These are phyloP conservation scores for Globisporangium nunn DNA, from an alignment of 352 stramenopile species.

Conservation along the genomic window DNA sequence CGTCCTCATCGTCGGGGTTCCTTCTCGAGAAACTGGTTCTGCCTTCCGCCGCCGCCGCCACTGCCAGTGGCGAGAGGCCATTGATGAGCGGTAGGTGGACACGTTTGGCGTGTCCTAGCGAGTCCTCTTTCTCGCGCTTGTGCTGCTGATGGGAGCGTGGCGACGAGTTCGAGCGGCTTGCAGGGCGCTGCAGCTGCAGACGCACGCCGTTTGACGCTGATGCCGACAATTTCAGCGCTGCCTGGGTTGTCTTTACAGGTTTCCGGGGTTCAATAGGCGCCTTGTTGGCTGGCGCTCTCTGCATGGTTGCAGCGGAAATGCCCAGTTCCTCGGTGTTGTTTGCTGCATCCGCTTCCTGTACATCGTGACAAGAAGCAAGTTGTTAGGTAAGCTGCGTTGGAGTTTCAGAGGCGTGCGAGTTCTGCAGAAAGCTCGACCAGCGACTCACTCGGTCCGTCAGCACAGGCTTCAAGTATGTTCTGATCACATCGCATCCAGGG, in stretches of 20 bases:
- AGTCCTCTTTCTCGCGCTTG: not conserved
- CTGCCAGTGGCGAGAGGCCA: not conserved
- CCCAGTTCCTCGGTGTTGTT: not conserved
- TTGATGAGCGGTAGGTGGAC: slow-evolving; percentile 6
- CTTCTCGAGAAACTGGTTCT: slow-evolving; percentile 6
- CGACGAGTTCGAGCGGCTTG: slow-evolving; percentile 6
- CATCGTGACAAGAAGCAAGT: not conserved
- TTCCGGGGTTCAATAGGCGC: not conserved
- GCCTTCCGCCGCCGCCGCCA: not conserved
- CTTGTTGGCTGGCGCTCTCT: not conserved
- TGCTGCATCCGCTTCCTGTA: slow-evolving; percentile 2
- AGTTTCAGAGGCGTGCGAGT: too few species aligned
- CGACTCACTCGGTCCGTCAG: slow-evolving; percentile 24
- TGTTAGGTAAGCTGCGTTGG: too few species aligned
- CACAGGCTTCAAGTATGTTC: slow-evolving; percentile 58
- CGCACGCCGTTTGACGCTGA: not conserved
- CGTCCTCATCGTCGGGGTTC: slow-evolving; percentile 1
- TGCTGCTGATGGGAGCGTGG: slow-evolving; percentile 1
- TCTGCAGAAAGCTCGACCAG: not conserved
- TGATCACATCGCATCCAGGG: slow-evolving; percentile 1
- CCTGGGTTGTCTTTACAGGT: not conserved
- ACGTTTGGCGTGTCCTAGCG: not conserved
- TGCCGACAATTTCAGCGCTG: not conserved
- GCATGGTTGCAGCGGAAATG: not conserved
- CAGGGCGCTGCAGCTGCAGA: not conserved